These are phyloP conservation scores for Syzygium grande DNA, from an alignment of 345 rosid genomes.

Conservation along the genomic window DNA sequence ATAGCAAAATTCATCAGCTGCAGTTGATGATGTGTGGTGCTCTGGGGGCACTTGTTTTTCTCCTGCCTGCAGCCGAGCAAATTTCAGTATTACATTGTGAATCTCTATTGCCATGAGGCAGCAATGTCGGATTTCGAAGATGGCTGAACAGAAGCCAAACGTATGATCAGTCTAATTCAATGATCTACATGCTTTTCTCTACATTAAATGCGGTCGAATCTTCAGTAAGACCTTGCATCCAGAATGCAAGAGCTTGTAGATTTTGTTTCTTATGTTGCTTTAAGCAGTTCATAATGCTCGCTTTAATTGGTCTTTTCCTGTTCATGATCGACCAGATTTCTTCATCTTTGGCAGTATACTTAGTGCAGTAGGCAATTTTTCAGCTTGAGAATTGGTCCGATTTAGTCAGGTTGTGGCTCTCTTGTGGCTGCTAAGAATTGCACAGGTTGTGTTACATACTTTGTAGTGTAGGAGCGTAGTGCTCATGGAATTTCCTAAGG, in stretches of 20 bases:
- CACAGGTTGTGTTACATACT: background rate
- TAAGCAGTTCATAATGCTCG: background rate
- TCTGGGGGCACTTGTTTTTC: background rate
- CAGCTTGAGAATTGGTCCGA: background rate
- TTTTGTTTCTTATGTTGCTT: background rate
- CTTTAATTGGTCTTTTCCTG: background rate
- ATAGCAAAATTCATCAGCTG: background rate
- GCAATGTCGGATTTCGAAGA: background rate
- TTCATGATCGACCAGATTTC: background rate
- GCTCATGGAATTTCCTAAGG: background rate
- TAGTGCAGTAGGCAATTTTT: background rate
- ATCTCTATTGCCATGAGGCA: background rate
- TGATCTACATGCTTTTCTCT: background rate
- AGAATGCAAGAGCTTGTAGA: background rate
- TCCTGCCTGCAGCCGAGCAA: background rate
- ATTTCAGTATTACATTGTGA: background rate
- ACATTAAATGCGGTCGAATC: background rate
- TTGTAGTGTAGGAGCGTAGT: background rate
- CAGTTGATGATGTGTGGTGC: background rate
- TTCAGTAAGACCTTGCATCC: background rate
- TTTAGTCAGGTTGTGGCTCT: background rate
- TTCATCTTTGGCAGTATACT: background rate
- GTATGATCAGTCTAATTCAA: background rate
- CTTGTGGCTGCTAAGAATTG: background rate
- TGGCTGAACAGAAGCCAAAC: background rate